phyloP scores from a whole-genome alignment of 2,329 filamentous ascomycete genomes.

The Fusarium verticillioides region DNA sequence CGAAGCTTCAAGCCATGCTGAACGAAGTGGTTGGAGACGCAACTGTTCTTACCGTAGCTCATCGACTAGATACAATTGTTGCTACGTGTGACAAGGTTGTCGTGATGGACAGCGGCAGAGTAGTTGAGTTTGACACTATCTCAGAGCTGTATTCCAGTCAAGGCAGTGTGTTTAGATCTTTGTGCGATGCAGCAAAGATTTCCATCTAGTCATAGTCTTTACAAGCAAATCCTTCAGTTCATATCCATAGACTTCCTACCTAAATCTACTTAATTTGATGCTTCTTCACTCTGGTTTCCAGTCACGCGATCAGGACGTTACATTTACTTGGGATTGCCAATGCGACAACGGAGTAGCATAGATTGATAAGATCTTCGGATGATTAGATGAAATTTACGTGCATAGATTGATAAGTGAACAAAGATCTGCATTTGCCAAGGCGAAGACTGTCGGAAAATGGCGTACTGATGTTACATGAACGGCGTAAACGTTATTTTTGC shows the following conservation, averaged over 20 bases:
- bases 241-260: background rate
- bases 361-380: conserved; percentile 1
- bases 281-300: background rate
- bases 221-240: background rate
- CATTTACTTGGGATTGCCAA: background rate
- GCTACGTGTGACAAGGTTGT: conserved; percentile 34
- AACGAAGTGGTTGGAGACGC: conserved; percentile 25
- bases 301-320: background rate
- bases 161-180: conserved; percentile 14
- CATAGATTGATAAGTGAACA: background rate
- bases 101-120: conserved; percentile 32
- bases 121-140: conserved; percentile 30
- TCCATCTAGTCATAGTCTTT: background rate
- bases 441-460: background rate
- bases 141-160: background rate
- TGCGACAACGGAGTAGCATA: background rate
- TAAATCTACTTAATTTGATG: background rate
- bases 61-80: conserved; percentile 35
- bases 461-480: background rate
- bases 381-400: background rate
- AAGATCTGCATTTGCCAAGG: background rate
- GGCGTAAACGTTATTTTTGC: background rate
- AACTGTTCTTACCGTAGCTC: conserved; percentile 35
- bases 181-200: conserved; percentile 24
- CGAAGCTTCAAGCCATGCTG: conserved; percentile 17